Percentiles rank a stretch among this genome's conserved stretches.
phyloP scores from a whole-genome alignment of 441 rosid species.

The Adansonia grandidieri region DNA sequence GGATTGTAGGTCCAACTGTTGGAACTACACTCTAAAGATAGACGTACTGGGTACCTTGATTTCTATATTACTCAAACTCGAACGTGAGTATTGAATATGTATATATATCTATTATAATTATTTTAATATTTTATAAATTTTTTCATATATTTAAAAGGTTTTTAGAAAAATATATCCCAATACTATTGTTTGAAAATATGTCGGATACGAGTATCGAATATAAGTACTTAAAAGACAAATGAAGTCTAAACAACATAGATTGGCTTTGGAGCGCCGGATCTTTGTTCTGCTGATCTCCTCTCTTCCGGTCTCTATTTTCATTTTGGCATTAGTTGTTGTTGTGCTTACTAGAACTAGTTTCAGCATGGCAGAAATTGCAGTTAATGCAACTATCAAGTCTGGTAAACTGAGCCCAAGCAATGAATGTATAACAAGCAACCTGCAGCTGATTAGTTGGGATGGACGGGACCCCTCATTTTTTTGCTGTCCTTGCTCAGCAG shows the following conservation, averaged over 20 bases:
- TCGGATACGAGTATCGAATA: too few relatives aligned
- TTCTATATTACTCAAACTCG: too few relatives aligned
- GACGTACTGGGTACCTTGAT: neutral
- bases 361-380: conserved; percentile 99
- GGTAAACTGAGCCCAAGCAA: conserved; percentile 70
- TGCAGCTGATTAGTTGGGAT: conserved; percentile 72
- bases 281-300: neutral
- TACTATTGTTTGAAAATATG: too few relatives aligned
- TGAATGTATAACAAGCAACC: conserved; percentile 60
- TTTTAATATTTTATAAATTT: too few relatives aligned
- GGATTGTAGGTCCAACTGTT: neutral
- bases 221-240: too few relatives aligned
- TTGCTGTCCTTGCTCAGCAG: conserved; percentile 88
- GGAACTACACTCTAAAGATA: neutral
- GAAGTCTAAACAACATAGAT: too few relatives aligned
- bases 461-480: conserved; percentile 89
- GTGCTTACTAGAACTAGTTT: conserved; percentile 41
- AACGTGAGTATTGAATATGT: too few relatives aligned
- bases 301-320: neutral
- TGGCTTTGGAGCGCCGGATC: neutral
- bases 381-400: conserved; percentile 76
- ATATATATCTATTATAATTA: too few relatives aligned
- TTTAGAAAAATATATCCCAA: too few relatives aligned
- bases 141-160: too few relatives aligned
- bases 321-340: conserved; percentile 12